Evolutionary conservation across 495 filamentous ascomycete species (phyloP).

Genomic region (Aspergillus biplanus): DNA sequence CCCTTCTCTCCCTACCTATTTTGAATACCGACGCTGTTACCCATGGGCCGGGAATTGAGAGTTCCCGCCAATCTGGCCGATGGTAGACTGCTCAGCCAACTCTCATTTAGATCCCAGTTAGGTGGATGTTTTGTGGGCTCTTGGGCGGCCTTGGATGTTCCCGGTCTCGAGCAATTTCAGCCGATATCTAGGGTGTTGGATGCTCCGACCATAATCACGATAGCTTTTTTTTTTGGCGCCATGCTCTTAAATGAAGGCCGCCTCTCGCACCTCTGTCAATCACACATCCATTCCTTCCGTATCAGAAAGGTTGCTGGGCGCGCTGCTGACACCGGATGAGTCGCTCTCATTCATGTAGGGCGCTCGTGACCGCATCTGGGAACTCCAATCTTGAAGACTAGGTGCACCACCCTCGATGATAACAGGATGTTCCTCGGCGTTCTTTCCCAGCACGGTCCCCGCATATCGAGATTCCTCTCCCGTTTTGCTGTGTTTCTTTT

Average conservation of each 20-base stretch:
- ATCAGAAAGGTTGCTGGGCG: slow-evolving; percentile 47
- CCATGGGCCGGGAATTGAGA: not conserved
- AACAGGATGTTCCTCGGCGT: slow-evolving; percentile 66
- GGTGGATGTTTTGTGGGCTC: not conserved
- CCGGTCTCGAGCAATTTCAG: not conserved
- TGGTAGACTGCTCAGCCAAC: too few species aligned
- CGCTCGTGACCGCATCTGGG: slow-evolving; percentile 39
- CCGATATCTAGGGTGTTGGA: too few species aligned
- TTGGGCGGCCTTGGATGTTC: not conserved
- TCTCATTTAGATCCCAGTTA: not conserved
- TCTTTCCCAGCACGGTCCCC: slow-evolving; percentile 76
- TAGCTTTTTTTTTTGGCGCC: too few species aligned
- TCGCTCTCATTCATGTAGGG: slow-evolving; percentile 37
- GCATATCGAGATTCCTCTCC: slow-evolving; percentile 79
- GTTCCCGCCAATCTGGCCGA: too few species aligned
- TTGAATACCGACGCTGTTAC: not conserved
- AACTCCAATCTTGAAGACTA: slow-evolving; percentile 69
- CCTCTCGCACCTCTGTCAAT: slow-evolving; percentile 15
- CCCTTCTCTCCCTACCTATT: not conserved
- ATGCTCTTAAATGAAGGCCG: not conserved
- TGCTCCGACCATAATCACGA: too few species aligned
- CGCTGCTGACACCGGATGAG: slow-evolving; percentile 48
- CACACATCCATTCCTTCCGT: slow-evolving; percentile 45
- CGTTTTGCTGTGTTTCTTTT: slow-evolving; percentile 83
- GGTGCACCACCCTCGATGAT: slow-evolving; percentile 73